These are phyloP conservation scores for Sphagnum fallax DNA, from an alignment of 228 moss, liverwort and hornwort genomes.

Conservation along the genomic window DNA sequence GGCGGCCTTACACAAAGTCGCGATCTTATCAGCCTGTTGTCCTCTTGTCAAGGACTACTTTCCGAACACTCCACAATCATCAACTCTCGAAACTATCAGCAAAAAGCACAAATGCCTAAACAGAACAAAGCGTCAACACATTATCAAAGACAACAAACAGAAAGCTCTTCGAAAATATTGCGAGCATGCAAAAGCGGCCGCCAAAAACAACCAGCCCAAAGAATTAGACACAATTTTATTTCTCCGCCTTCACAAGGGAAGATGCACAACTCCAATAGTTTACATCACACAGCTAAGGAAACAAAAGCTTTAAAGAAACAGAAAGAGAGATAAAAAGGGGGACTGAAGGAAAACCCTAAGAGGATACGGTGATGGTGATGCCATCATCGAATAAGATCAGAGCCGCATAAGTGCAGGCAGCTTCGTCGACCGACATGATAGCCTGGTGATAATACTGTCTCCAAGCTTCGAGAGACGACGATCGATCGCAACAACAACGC, in stretches of 20 bases:
- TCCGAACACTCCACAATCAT: too few relatives aligned
- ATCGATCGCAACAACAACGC: neutral
- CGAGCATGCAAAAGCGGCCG: neutral
- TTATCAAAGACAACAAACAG: neutral
- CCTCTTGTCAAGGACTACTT: too few relatives aligned
- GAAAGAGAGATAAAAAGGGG: too few relatives aligned
- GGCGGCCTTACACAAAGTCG: conserved; percentile 55
- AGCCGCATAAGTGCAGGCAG: conserved; percentile 68
- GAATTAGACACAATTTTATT: too few relatives aligned
- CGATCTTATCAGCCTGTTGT: conserved; percentile 55
- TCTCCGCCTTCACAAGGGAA: too few relatives aligned
- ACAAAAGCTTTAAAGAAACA: too few relatives aligned
- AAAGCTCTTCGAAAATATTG: neutral
- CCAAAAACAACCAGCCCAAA: neutral
- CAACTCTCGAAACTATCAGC: too few relatives aligned
- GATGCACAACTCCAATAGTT: too few relatives aligned
- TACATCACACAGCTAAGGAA: too few relatives aligned
- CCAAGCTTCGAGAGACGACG: neutral
- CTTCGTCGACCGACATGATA: conserved; percentile 59
- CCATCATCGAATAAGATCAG: conserved; percentile 67
- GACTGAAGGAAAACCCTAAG: neutral
- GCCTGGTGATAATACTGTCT: neutral
- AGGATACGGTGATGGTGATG: conserved; percentile 54
- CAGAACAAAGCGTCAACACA: too few relatives aligned
- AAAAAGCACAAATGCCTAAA: too few relatives aligned